A percentile compares a stretch with the other conserved stretches of the same genome.
Evolutionary conservation across 371 early-diverging fungal species (phyloP).

Genomic region (Mucor sp.): DNA sequence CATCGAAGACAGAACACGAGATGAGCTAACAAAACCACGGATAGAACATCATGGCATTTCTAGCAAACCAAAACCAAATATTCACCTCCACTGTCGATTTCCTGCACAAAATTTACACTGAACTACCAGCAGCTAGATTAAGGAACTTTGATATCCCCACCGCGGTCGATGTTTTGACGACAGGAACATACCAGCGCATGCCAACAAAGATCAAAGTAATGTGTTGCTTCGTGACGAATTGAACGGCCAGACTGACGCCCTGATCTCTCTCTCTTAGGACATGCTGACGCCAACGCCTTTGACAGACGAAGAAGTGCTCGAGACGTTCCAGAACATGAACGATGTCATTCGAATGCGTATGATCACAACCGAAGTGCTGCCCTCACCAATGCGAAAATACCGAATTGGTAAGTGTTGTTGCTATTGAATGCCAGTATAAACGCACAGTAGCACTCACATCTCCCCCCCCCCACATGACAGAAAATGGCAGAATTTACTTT

Average conservation of each 20-base stretch:
- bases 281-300: conserved; percentile 59
- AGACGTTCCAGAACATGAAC: conserved; percentile 62
- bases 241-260: background rate
- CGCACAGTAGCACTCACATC: background rate
- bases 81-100: conserved; percentile 69
- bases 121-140: conserved; percentile 70
- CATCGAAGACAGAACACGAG: background rate
- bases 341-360: conserved; percentile 72
- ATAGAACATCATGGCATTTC: conserved; percentile 71
- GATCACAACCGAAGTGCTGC: conserved; percentile 64
- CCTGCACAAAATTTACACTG: conserved; percentile 63
- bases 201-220: conserved; percentile 56
- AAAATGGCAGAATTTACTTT: conserved; percentile 67
- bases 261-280: conserved; percentile 42
- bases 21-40: background rate
- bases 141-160: conserved; percentile 76
- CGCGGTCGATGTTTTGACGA: conserved; percentile 76
- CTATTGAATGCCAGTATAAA: background rate
- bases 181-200: conserved; percentile 73
- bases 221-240: background rate
- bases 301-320: conserved; percentile 54
- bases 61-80: conserved; percentile 71
- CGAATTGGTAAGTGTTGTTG: conserved; percentile 50
- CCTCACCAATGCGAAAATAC: conserved; percentile 64
- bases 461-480: conserved; percentile 5